Conservation (phyloP, 768 basidiomycete species). For the Suillus subluteus region DNA sequence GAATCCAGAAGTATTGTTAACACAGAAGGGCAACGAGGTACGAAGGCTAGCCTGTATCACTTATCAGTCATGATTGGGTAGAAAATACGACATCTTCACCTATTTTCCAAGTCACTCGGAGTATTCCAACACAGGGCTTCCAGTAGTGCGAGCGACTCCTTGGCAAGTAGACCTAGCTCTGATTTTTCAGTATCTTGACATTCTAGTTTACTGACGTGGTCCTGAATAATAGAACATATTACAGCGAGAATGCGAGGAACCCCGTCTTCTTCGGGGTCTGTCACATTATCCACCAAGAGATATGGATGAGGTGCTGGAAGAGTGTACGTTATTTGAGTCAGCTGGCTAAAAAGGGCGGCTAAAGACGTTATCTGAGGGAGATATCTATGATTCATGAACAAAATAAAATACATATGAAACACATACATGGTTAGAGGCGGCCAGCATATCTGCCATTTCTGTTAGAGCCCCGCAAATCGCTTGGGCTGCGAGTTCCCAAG, state of each 20-base stretch:
- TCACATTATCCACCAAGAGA: conserved; percentile 36
- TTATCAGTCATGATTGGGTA: background rate
- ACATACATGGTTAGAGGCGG: conserved; percentile 38
- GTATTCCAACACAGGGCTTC: conserved; percentile 57
- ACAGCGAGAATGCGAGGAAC: conserved; percentile 41
- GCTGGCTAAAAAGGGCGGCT: conserved; percentile 55
- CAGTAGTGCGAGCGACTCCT: conserved; percentile 49
- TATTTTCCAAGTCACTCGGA: conserved; percentile 44
- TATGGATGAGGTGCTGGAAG: conserved; percentile 50
- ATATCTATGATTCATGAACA: conserved; percentile 15
- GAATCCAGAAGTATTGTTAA: conserved; percentile 52
- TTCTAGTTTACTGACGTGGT: conserved; percentile 41
- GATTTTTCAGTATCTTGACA: conserved; percentile 29
- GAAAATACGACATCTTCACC: conserved; percentile 23
- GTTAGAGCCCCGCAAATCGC: conserved; percentile 41
- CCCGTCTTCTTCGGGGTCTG: conserved; percentile 25
- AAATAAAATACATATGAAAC: conserved; percentile 3
- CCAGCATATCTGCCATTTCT: conserved; percentile 43
- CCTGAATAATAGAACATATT: conserved; percentile 45
- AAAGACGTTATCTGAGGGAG: conserved; percentile 46
- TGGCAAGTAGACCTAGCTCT: conserved; percentile 38
- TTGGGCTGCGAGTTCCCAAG: conserved; percentile 24
- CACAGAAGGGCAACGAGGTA: conserved; percentile 45
- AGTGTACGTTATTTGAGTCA: conserved; percentile 48
- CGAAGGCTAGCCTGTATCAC: conserved; percentile 38